A percentile compares a stretch with the other conserved stretches of the same genome.
Conservation (phyloP, 139 green algal genomes). For the Picochlorum sp. region DNA sequence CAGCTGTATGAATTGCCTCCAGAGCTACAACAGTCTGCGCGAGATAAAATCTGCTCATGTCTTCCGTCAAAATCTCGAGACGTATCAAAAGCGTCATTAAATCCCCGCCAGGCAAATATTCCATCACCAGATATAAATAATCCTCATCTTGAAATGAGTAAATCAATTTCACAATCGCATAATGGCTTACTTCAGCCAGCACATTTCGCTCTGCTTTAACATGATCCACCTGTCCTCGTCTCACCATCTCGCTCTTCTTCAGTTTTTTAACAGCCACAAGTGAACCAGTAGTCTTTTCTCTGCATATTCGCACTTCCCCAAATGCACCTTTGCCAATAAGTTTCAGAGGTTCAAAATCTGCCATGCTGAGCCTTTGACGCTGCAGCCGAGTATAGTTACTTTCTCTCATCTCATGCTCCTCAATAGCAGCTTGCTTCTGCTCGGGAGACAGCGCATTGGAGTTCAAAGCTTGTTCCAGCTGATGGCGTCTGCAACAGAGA, state of each 20-base stretch:
- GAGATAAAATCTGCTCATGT: constrained; percentile 33
- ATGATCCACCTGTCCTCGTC: constrained; percentile 88
- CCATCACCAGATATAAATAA: constrained; percentile 96
- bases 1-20: constrained; percentile 73
- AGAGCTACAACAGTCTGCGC: constrained; percentile 66
- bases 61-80: constrained; percentile 85
- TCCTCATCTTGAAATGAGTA: constrained; percentile 95
- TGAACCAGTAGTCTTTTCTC: constrained; percentile 64
- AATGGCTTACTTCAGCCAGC: constrained; percentile 79
- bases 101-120: constrained; percentile 94
- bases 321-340: constrained; percentile 96
- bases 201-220: constrained; percentile 93
- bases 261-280: constrained; percentile 98
- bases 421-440: constrained; percentile 31
- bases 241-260: constrained; percentile 91
- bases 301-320: constrained; percentile 84
- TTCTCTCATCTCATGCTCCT: constrained; percentile 61
- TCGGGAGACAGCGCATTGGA: constrained; percentile 37
- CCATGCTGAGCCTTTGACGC: constrained; percentile 63
- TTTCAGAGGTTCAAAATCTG: constrained; percentile 90
- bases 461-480: constrained; percentile 59
- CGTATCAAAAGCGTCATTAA: constrained; percentile 98
- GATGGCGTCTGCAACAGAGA: constrained; percentile 37
- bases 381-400: constrained; percentile 72
- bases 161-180: constrained; percentile 77